Percentiles rank a stretch among this genome's conserved stretches.
Evolutionary conservation across 768 basidiomycete genomes (phyloP).

Genomic region (Lactarius hengduanensis): DNA sequence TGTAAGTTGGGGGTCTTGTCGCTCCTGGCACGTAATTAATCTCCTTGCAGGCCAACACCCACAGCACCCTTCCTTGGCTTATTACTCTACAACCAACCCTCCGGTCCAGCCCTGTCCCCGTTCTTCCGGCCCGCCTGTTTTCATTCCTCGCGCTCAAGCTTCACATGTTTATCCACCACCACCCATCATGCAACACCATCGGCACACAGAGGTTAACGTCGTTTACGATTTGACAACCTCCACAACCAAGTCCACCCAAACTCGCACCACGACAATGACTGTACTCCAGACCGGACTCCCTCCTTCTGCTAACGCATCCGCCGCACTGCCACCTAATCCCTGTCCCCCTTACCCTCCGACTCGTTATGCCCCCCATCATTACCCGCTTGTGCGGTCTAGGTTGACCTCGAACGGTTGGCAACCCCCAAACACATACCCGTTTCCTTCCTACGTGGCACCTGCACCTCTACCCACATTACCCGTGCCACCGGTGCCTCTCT

Average conservation of each 20-base stretch:
- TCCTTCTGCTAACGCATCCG: neutral
- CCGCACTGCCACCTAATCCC: neutral
- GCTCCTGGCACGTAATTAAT: constrained; percentile 11
- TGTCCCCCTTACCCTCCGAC: neutral
- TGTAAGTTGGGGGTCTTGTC: neutral
- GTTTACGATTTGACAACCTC: constrained; percentile 5
- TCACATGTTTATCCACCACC: neutral
- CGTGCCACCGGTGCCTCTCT: constrained; percentile 7
- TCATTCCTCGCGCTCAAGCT: neutral
- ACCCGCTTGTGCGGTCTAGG: neutral
- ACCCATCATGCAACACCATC: neutral
- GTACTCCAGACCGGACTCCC: neutral
- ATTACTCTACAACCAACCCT: neutral
- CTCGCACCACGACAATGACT: constrained; percentile 9
- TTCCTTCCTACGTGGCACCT: neutral
- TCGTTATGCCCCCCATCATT: neutral
- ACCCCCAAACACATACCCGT: neutral
- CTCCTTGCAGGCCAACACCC: constrained; percentile 3
- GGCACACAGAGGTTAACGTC: constrained; percentile 3
- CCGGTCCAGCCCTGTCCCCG: neutral
- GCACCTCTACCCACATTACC: neutral
- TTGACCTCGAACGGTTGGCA: neutral
- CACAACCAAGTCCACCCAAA: constrained; percentile 5
- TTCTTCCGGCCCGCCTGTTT: neutral
- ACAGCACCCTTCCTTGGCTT: constrained; percentile 7